phyloP scores from a whole-genome alignment of 1,284 basidiomycete genomes.

The Inonotus hispidus region DNA sequence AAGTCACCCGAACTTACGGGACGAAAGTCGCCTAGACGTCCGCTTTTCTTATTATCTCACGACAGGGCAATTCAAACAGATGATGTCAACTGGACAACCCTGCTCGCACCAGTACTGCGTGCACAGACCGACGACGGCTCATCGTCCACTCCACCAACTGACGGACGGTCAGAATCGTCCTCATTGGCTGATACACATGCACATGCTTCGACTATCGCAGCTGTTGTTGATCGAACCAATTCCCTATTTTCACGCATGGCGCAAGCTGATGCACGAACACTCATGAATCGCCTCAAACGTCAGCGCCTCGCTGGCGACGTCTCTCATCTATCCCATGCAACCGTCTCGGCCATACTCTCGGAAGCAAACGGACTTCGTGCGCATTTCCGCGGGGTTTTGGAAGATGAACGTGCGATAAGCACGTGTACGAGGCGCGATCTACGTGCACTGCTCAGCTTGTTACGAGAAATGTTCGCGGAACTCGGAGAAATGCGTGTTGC shows the following conservation, averaged over 20 bases:
- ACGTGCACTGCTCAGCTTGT: conserved; percentile 75
- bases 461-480: conserved; percentile 83
- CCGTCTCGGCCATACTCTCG: conserved; percentile 68
- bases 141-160: conserved; percentile 34
- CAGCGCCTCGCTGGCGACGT: conserved; percentile 89
- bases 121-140: conserved; percentile 40
- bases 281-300: conserved; percentile 86
- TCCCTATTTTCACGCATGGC: conserved; percentile 65
- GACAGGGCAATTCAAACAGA: conserved; percentile 78
- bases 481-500: conserved; percentile 77
- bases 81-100: conserved; percentile 24
- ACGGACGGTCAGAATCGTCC: conserved; percentile 51
- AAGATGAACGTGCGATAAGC: conserved; percentile 60
- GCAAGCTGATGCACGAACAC: conserved; percentile 82
- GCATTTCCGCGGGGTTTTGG: conserved; percentile 71
- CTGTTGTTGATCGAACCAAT: conserved; percentile 68
- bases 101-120: conserved; percentile 32
- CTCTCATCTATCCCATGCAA: conserved; percentile 81
- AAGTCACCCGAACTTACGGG: conserved; percentile 33
- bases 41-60: conserved; percentile 55
- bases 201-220: conserved; percentile 43
- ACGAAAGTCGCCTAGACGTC: conserved; percentile 37
- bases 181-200: conserved; percentile 50
- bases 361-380: conserved; percentile 70
- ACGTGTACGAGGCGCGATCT: conserved; percentile 80